Evolutionary conservation across 306 rosid genomes (phyloP), one percentile per base, ranked within the genome.

Genomic region (Vigna radiata): DNA sequence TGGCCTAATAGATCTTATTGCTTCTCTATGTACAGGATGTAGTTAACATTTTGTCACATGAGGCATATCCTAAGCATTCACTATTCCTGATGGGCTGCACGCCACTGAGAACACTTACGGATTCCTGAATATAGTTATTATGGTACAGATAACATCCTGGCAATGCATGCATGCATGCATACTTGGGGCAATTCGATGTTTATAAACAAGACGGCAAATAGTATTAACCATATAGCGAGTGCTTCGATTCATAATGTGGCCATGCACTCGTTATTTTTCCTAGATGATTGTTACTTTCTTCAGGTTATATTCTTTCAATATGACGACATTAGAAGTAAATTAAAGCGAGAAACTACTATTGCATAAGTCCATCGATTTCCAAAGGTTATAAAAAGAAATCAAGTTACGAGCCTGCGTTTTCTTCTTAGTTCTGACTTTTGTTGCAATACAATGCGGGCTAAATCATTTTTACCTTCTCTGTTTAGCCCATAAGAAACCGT

Each of bases 381-480:
- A 64, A 39, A 37, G 14, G 27, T 1, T 23, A 66, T n/a, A 15
- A 52, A 60, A 63, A 63, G 27, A 63, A 55, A n/a, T 82, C 75
- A 91, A 23, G 77, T 31, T 43, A 65, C 13, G 61, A 87, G 82
- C 87, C 89, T 94, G 43, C 97, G 90, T 66, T 78, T 88, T 82
- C 88, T 90, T 29, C 44, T 82, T 23, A 90, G 71, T 71, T 85
- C 86, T 41, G 82, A 66, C 68, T 91, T 94, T 23, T 86, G 88
- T 64, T 90, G 84, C 79, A 94, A 60, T 25, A 94, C 92, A 61
- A 29, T 7, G 67, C 82, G 74, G 60, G 98, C 96, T 81, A 91
- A 87, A 68, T 83, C 83, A 13, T 46, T 79, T 89, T 94, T 94
- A 11, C 98, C 98, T 81, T 94, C 95, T 77, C 91, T 85, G 76